Conservation (phyloP, 1,284 basidiomycete species). For the Puccinia triticina region DNA sequence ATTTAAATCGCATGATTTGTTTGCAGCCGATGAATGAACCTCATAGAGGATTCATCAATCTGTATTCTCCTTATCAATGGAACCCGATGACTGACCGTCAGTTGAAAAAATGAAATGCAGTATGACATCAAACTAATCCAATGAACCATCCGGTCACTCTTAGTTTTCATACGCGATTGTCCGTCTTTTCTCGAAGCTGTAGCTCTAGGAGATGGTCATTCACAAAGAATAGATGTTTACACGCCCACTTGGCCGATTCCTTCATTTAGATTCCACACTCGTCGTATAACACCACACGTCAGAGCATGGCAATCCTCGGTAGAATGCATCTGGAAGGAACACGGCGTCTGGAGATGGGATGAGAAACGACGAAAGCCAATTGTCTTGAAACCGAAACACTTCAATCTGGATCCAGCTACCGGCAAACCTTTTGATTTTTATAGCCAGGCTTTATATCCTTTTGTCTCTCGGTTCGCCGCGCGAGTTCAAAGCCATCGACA, state of each 20-base stretch:
- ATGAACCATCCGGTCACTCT: constrained; percentile 53
- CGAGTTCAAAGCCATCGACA: constrained; percentile 64
- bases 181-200: constrained; percentile 77
- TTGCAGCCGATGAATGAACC: constrained; percentile 80
- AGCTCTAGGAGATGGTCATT: constrained; percentile 72
- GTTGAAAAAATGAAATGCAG: constrained; percentile 63
- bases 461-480: constrained; percentile 73
- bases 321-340: constrained; percentile 80
- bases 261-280: constrained; percentile 60
- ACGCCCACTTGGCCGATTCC: constrained; percentile 57
- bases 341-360: constrained; percentile 93
- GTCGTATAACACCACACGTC: constrained; percentile 60
- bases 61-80: constrained; percentile 79
- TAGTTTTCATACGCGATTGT: constrained; percentile 61
- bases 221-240: constrained; percentile 84
- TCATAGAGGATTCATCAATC: constrained; percentile 84
- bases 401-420: constrained; percentile 70
- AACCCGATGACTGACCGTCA: constrained; percentile 95
- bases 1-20: neutral
- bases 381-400: constrained; percentile 83
- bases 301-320: constrained; percentile 70
- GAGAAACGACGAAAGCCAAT: constrained; percentile 70
- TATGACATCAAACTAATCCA: constrained; percentile 52
- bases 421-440: constrained; percentile 66
- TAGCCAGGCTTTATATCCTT: constrained; percentile 76